Conservation (phyloP, 208 protist genomes). For the Leishmania gerbilli region DNA sequence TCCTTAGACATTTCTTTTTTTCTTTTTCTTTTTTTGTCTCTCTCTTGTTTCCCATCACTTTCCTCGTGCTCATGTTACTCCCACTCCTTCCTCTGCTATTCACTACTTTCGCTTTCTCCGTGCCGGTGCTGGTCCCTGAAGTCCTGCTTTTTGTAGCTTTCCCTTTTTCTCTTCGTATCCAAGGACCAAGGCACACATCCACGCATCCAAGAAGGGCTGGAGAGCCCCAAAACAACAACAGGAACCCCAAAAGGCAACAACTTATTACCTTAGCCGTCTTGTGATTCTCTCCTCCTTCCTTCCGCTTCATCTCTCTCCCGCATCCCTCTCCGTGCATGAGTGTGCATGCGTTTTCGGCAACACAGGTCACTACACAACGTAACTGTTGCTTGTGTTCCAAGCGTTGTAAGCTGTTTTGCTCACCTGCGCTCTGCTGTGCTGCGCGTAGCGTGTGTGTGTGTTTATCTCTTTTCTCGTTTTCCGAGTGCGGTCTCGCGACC, state of each 20-base stretch:
- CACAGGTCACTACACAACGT: neutral
- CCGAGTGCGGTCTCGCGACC: neutral
- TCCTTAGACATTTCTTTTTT: neutral
- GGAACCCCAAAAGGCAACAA: neutral
- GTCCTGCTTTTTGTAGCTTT: neutral
- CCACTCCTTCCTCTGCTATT: neutral
- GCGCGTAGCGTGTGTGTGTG: neutral
- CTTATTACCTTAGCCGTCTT: neutral
- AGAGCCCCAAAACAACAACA: neutral
- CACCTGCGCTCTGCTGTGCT: neutral
- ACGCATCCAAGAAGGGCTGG: neutral
- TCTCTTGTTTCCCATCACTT: neutral
- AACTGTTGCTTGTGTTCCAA: neutral
- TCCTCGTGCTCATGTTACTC: neutral
- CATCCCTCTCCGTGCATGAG: neutral
- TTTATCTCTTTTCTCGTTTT: neutral
- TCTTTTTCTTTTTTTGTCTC: neutral
- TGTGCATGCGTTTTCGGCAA: neutral
- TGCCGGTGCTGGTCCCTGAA: neutral
- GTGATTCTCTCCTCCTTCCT: neutral
- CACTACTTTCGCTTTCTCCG: constrained; percentile 10
- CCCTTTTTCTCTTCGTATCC: neutral
- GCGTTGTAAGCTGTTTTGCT: neutral
- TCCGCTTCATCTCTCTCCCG: neutral
- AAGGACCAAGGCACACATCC: neutral